phyloP scores from a whole-genome alignment of 2,329 filamentous ascomycete species.

The Trichoderma koningiopsis region DNA sequence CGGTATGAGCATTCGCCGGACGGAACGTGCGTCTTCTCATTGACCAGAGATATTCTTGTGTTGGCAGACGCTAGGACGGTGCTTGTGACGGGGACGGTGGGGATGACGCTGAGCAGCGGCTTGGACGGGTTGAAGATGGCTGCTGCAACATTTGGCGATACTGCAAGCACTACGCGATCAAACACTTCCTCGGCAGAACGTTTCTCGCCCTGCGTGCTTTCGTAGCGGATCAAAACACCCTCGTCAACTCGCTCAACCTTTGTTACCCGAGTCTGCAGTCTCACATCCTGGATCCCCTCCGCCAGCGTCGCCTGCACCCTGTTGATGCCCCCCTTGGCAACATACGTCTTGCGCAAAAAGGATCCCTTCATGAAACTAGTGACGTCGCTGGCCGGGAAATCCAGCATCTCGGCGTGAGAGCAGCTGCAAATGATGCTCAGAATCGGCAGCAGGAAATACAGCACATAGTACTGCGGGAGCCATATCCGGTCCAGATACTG shows the following conservation, averaged over 20 bases:
- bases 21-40: conserved; percentile 29
- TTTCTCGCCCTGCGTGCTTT: background rate
- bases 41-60: conserved; percentile 32
- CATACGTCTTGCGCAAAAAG: conserved; percentile 52
- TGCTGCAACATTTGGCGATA: conserved; percentile 56
- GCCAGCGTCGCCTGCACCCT: conserved; percentile 52
- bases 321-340: conserved; percentile 52
- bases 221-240: background rate
- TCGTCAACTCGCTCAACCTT: conserved; percentile 34
- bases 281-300: conserved; percentile 43
- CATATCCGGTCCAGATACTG: conserved; percentile 54
- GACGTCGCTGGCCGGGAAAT: conserved; percentile 56
- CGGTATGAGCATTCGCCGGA: conserved; percentile 25
- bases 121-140: conserved; percentile 49
- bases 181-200: conserved; percentile 43
- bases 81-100: conserved; percentile 51
- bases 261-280: conserved; percentile 44
- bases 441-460: conserved; percentile 56
- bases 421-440: conserved; percentile 59
- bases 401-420: conserved; percentile 51
- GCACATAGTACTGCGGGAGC: conserved; percentile 50
- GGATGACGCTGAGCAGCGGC: conserved; percentile 45
- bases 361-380: conserved; percentile 49
- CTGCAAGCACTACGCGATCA: conserved; percentile 56
- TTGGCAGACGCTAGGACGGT: conserved; percentile 41